Conservation (phyloP, 208 protist genomes). For the Leishmania braziliensis region DNA sequence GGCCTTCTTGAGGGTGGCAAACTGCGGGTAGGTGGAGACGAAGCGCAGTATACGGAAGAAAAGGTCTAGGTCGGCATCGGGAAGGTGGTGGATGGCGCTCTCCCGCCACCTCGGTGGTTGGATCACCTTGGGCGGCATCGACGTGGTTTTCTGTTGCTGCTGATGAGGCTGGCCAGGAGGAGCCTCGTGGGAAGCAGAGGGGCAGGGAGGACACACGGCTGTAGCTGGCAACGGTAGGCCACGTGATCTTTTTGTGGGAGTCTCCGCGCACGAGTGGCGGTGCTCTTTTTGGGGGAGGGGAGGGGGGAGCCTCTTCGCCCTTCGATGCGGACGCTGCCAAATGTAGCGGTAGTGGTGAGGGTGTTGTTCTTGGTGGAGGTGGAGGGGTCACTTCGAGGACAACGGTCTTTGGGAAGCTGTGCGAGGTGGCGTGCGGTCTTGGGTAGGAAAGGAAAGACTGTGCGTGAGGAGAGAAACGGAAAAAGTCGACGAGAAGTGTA, state of each 20-base stretch:
- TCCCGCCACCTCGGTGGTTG: not conserved
- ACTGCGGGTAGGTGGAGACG: constrained; percentile 31
- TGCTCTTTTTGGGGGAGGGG: not conserved
- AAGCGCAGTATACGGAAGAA: constrained; percentile 72
- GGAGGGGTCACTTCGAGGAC: not conserved
- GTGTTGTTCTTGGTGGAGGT: not conserved
- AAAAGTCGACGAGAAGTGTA: not conserved
- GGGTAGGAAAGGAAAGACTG: not conserved
- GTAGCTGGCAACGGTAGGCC: not conserved
- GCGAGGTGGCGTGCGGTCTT: not conserved
- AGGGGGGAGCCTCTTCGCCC: not conserved
- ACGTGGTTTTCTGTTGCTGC: not conserved
- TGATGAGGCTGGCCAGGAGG: not conserved
- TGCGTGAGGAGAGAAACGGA: not conserved
- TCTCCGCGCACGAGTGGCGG: not conserved
- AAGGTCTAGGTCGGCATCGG: constrained; percentile 36
- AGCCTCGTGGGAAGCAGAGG: not conserved
- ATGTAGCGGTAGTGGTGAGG: not conserved
- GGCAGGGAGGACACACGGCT: not conserved
- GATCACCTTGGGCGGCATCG: not conserved
- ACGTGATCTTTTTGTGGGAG: not conserved
- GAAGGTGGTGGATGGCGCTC: not conserved
- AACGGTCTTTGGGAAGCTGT: not conserved
- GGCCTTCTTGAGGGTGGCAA: not conserved
- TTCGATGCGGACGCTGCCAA: not conserved